Conservation (phyloP, 805 yeast genomes). For the Yarrowia osloensis region DNA sequence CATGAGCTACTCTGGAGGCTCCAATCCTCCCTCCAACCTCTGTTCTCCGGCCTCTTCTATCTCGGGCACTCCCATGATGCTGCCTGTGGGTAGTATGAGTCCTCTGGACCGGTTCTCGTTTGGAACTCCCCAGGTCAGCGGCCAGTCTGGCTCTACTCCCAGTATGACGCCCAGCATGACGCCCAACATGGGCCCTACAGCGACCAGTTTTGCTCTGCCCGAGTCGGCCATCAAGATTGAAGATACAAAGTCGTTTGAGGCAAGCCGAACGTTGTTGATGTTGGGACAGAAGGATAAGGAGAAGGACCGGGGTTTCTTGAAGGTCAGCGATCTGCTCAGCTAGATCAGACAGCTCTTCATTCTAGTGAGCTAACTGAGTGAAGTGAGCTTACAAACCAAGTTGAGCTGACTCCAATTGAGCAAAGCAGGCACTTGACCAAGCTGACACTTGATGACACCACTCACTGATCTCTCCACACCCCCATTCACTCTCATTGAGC, state of each 20-base stretch:
- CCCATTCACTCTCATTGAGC: too few relatives aligned
- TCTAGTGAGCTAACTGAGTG: too few relatives aligned
- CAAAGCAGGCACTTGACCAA: too few relatives aligned
- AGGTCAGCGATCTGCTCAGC: conserved; percentile 14
- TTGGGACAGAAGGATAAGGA: conserved; percentile 27
- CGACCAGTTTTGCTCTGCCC: not conserved
- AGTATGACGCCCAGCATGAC: conserved; percentile 14
- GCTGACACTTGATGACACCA: too few relatives aligned
- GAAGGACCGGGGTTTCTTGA: conserved; percentile 12
- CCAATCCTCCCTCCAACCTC: conserved; percentile 11
- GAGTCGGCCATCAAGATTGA: conserved; percentile 20
- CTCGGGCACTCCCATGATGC: conserved; percentile 21
- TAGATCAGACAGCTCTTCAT: too few relatives aligned
- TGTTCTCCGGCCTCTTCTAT: conserved; percentile 20
- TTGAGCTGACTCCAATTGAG: too few relatives aligned
- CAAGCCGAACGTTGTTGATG: conserved; percentile 19
- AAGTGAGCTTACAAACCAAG: too few relatives aligned
- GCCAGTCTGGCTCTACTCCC: not conserved
- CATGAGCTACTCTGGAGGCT: conserved; percentile 13
- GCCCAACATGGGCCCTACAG: conserved; percentile 5
- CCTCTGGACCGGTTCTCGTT: conserved; percentile 21
- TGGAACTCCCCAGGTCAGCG: conserved; percentile 8
- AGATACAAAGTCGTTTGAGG: conserved; percentile 28
- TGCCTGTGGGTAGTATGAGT: not conserved
- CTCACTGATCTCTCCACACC: too few relatives aligned